phyloP scores from a whole-genome alignment of 257 asterid genomes.

The Euphrasia confusa region DNA sequence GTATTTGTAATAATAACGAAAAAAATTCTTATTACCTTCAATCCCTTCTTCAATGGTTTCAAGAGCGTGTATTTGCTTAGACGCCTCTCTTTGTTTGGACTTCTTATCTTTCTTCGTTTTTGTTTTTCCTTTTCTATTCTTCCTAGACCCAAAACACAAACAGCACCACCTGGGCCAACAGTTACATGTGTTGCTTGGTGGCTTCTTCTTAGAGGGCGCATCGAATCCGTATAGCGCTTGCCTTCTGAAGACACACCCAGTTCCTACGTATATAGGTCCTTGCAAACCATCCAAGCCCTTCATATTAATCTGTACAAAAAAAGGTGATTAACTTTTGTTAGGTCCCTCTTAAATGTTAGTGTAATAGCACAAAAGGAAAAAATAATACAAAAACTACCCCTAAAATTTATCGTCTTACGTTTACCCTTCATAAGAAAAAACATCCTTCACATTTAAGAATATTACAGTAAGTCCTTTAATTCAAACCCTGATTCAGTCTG shows the following conservation, averaged over 20 bases:
- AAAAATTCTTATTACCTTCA: slow-evolving; percentile 38
- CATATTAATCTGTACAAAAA: slow-evolving; percentile 72
- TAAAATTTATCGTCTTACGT: not conserved
- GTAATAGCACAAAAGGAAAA: not conserved
- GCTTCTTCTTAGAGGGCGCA: slow-evolving; percentile 74
- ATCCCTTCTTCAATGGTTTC: slow-evolving; percentile 84
- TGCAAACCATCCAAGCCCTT: slow-evolving; percentile 94
- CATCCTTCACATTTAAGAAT: too few species aligned
- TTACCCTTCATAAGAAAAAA: too few species aligned
- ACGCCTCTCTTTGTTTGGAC: slow-evolving; percentile 72
- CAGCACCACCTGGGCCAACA: slow-evolving; percentile 90
- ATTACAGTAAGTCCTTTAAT: not conserved
- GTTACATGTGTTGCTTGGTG: slow-evolving; percentile 82
- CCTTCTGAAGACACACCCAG: slow-evolving; percentile 89
- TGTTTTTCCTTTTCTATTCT: slow-evolving; percentile 47
- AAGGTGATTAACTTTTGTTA: slow-evolving; percentile 17
- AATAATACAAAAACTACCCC: not conserved
- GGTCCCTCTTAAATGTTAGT: slow-evolving; percentile 11
- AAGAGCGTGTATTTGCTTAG: slow-evolving; percentile 89
- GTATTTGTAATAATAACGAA: too few species aligned
- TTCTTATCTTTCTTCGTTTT: slow-evolving; percentile 55
- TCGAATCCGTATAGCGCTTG: slow-evolving; percentile 81
- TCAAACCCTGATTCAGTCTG: not conserved
- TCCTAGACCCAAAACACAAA: slow-evolving; percentile 57
- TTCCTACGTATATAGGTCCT: slow-evolving; percentile 95